Evolutionary conservation across 345 rosid species (phyloP).

Genomic region (Capsella bursapastoris): DNA sequence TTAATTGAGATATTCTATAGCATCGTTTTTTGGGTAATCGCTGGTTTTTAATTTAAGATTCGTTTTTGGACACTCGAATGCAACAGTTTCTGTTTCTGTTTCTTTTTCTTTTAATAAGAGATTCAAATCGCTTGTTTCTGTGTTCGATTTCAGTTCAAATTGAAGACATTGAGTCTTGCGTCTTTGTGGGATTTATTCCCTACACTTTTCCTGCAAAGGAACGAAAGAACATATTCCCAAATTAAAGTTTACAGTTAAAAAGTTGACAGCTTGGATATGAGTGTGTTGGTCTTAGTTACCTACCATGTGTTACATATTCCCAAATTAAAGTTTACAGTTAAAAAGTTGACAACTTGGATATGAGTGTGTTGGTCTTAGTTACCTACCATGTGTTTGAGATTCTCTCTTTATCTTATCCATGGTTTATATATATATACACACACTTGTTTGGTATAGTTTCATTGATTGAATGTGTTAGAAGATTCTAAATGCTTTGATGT

Average conservation of each 20-base stretch:
- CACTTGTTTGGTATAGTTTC: neutral
- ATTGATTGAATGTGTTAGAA: neutral
- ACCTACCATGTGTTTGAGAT: neutral
- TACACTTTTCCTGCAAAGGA: too few relatives aligned
- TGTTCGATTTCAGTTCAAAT: neutral
- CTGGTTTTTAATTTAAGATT: neutral
- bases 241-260: neutral
- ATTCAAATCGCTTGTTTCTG: constrained; percentile 17
- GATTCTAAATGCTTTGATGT: constrained; percentile 1
- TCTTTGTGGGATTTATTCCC: too few relatives aligned
- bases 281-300: too few relatives aligned
- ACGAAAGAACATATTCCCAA: too few relatives aligned
- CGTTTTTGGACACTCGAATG: constrained; percentile 5
- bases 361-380: neutral
- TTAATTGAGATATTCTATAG: neutral
- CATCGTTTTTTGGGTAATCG: neutral
- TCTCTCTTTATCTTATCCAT: neutral
- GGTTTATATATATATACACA: neutral
- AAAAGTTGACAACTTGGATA: neutral
- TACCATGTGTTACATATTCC: too few relatives aligned
- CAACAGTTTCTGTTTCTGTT: constrained; percentile 40
- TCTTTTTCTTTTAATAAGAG: neutral
- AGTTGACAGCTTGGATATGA: neutral
- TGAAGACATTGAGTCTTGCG: too few relatives aligned
- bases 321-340: neutral